Evolutionary conservation across 2,329 filamentous ascomycete genomes (phyloP), one percentile per base, ranked within the genome.

Genomic region (Leptographium flavum): DNA sequence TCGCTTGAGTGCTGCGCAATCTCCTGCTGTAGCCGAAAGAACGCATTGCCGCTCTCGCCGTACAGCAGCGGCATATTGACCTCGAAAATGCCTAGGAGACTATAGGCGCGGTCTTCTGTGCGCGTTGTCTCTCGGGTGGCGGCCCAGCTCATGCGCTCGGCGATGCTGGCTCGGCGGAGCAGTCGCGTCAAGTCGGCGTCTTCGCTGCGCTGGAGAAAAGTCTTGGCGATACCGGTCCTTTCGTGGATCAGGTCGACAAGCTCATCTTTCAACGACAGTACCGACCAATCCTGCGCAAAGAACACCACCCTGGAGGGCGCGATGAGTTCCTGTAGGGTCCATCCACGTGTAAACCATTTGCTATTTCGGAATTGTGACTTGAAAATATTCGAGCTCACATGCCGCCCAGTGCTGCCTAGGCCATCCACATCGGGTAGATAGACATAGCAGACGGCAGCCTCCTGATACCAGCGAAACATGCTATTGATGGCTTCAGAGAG

Each of bases 401-500:
- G 22, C 3, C 27, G 13, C 11, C 8, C 25, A 11, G 21, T n/a
- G 19, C 8, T 19, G 25, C 43, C 28, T 5, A 33, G 23, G 11
- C 43, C 38, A 8, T 27, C 13, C 4, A 60, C 56, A 45, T 58
- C 57, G 3, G 48, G 46, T 11, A 63, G 51, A 41, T 54, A 63
- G 15, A 55, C 60, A 47, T 62, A 63, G 46, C 62, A 64, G 7
- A 56, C 50, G n/a, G 50, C 48, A 3, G 61, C 56, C 17, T 58
- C 49, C 10, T 52, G 50, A 47, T 64, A 64, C 58, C 60, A 64
- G 14, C 35, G 40, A 14, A 51, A 52, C 50, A 52, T 52, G 42
- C 45, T 48, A 43, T 52, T 52, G 47, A 52, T 62, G 5, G 59
- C 57, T 45, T 63, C 57, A 2, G 57, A 57, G 2, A 64, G 52